These are phyloP conservation scores for Diaporthe sp. DNA, from an alignment of 2,329 filamentous ascomycete genomes.

Conservation along the genomic window DNA sequence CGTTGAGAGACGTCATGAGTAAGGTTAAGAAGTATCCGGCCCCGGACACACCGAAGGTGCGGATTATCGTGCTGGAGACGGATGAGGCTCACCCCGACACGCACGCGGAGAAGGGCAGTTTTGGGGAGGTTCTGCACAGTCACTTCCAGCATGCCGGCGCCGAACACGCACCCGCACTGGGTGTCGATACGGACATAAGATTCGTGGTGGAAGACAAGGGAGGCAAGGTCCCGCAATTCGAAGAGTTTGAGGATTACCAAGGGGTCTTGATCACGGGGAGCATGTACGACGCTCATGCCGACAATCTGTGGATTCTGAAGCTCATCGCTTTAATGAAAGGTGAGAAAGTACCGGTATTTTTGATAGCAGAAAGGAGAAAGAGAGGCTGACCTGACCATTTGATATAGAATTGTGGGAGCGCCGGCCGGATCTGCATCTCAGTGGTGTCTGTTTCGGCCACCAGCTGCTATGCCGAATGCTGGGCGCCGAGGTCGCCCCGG, in stretches of 20 bases:
- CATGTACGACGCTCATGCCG: constrained; percentile 79
- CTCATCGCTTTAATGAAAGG: constrained; percentile 2
- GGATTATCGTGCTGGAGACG: constrained; percentile 70
- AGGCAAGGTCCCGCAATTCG: constrained; percentile 52
- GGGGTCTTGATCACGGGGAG: constrained; percentile 81
- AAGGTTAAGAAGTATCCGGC: constrained; percentile 1
- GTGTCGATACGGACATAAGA: constrained; percentile 40
- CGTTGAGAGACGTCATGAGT: not conserved
- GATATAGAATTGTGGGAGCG: constrained; percentile 61
- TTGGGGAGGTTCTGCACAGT: constrained; percentile 66
- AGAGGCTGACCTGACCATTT: constrained; percentile 65
- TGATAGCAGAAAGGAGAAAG: constrained; percentile 44
- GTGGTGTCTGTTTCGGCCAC: constrained; percentile 87
- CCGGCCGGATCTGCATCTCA: constrained; percentile 68
- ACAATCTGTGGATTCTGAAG: constrained; percentile 78
- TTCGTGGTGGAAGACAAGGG: constrained; percentile 25
- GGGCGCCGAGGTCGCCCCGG: constrained; percentile 76
- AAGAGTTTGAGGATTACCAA: constrained; percentile 74
- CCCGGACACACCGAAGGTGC: constrained; percentile 43
- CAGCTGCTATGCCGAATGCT: constrained; percentile 82
- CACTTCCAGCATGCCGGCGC: constrained; percentile 66
- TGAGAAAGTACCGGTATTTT: not conserved
- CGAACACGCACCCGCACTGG: constrained; percentile 66
- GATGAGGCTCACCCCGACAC: constrained; percentile 69
- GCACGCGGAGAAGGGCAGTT: constrained; percentile 62